phyloP scores from a whole-genome alignment of 257 asterid genomes.

The Ehretia macrophylla region DNA sequence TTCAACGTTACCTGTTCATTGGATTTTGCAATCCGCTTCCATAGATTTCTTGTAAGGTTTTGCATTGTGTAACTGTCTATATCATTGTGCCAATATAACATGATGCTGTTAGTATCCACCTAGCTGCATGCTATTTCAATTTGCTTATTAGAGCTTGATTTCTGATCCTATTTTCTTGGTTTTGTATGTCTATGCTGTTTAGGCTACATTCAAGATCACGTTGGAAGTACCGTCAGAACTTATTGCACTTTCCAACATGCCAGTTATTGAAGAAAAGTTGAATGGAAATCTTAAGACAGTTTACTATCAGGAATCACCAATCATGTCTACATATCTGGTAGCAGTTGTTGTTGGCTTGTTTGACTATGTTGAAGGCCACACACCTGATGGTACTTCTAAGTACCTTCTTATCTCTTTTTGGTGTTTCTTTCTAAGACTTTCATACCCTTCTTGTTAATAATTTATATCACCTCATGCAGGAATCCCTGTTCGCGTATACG shows the following conservation, averaged over 20 bases:
- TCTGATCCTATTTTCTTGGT: not conserved
- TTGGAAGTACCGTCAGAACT: constrained; percentile 34
- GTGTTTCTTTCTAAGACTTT: not conserved
- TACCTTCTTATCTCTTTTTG: not conserved
- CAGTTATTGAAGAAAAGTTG: constrained; percentile 26
- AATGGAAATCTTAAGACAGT: constrained; percentile 28
- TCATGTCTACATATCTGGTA: constrained; percentile 39
- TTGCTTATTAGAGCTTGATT: not conserved
- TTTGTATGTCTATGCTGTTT: not conserved
- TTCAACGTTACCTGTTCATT: too few species aligned
- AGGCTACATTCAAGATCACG: constrained; percentile 40
- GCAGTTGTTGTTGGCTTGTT: constrained; percentile 43
- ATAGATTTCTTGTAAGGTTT: too few species aligned
- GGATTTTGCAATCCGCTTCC: too few species aligned
- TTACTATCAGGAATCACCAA: constrained; percentile 31
- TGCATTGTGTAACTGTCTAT: too few species aligned
- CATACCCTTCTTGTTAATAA: not conserved
- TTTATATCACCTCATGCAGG: constrained; percentile 16
- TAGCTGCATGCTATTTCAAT: too few species aligned
- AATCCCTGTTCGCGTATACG: constrained; percentile 30
- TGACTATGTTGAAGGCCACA: constrained; percentile 31
- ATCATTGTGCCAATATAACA: too few species aligned
- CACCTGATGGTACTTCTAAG: constrained; percentile 29
- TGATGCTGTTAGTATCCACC: too few species aligned
- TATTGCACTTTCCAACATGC: constrained; percentile 43